Conservation (phyloP, 2,329 filamentous ascomycete genomes). For the Aurifilum marmelostoma region DNA sequence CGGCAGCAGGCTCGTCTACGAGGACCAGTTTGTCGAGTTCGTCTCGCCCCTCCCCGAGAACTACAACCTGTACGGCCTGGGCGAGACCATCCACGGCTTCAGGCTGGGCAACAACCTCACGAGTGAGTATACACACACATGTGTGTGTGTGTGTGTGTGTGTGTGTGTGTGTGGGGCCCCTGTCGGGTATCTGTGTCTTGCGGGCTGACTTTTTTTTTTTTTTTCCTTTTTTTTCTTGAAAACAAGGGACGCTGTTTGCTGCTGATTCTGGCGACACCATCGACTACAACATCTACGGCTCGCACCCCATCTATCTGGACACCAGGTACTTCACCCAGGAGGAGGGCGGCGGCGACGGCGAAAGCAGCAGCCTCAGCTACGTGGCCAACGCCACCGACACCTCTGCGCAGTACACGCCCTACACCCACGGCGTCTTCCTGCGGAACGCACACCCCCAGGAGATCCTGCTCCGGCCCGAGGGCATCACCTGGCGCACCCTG, state of each 20-base stretch:
- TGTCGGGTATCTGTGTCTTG: too few relatives aligned
- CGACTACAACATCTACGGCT: constrained; percentile 73
- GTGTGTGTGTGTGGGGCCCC: too few relatives aligned
- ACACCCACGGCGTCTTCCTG: constrained; percentile 76
- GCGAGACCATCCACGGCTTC: constrained; percentile 72
- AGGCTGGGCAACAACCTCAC: constrained; percentile 75
- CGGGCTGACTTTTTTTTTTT: too few relatives aligned
- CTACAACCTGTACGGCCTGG: constrained; percentile 77
- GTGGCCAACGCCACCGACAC: constrained; percentile 57
- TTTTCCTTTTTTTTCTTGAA: too few relatives aligned
- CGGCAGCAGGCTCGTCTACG: constrained; percentile 68
- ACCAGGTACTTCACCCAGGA: constrained; percentile 70
- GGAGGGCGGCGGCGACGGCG: too few relatives aligned
- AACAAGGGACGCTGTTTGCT: constrained; percentile 56
- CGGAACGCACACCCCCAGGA: constrained; percentile 80
- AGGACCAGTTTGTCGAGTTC: constrained; percentile 80
- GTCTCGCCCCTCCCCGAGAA: constrained; percentile 66
- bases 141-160: background rate
- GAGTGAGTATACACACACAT: constrained; percentile 42
- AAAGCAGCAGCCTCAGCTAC: constrained; percentile 54
- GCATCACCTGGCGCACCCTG: constrained; percentile 73
- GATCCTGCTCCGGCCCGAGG: constrained; percentile 63
- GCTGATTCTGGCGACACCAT: constrained; percentile 70
- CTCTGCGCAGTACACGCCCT: constrained; percentile 62
- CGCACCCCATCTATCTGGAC: constrained; percentile 78